Base-by-base conservation (phyloP, 2,329 filamentous ascomycete species). In the Cytospora paraplurivora region DNA sequence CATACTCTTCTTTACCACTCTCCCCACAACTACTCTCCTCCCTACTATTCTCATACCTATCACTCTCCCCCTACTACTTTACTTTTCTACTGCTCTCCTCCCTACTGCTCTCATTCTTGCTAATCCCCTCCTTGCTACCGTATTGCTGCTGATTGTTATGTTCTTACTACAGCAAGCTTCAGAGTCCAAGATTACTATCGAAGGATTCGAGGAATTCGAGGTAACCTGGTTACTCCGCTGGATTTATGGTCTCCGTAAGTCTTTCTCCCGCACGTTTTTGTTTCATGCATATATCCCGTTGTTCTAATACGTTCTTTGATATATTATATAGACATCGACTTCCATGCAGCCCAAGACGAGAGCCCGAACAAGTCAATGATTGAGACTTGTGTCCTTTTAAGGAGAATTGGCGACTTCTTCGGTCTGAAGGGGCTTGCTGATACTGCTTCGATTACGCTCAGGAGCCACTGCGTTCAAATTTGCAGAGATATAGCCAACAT, bases 391-490 rank as follows among this genome's bases (percentile, higher is more conserved):
- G 27, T 33, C 41, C 35, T 60, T 7, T 12, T 60, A 3, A 53
- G 57, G 50, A 3, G 37, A 11, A 54, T 53, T 34, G 57, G 50
- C 27, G 37, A 60, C 35, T 60, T 33, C n/a, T 60, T 60, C 12
- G 4, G 1, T 2, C 37, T 60, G 12, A 0, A 13, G 2, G n/a
- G 17, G 1, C 37, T 60, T 1, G n/a, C 10, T 4, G 0, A 35
- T 2, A 17, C 15, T 27, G 35, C 15, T 7, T 5, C 21, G 7
- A 12, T 7, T 1, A 49, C 41, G 21, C 50, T 54, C 7, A n/a
- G 6, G 6, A 2, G 0, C 1, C 50, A 32, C 13, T 47, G 37
- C 17, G 17, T 7, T 1, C 4, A 10, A 4, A 4, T 47, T 1
- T 19, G n/a, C 6, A 12, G 44, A 17, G 1, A 19, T 4, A 44